phyloP scores from a whole-genome alignment of 1,284 basidiomycete species.

The Testicularia cyperi region DNA sequence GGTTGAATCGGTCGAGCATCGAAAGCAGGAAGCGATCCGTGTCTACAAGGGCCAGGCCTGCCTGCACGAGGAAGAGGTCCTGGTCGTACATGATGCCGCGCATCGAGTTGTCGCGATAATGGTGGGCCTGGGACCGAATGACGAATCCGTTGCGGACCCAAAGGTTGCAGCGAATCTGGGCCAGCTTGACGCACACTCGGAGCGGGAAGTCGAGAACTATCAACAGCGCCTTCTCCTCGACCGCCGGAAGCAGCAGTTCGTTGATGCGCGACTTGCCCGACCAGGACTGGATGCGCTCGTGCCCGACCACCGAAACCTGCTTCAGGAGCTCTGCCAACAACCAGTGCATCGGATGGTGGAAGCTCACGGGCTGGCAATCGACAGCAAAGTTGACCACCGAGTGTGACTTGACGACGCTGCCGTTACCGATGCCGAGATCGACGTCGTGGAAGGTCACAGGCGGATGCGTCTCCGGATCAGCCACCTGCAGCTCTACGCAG shows the following conservation, averaged over 20 bases:
- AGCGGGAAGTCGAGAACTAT: constrained; percentile 52
- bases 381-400: constrained; percentile 66
- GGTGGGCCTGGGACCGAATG: constrained; percentile 90
- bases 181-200: constrained; percentile 65
- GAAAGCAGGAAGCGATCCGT: constrained; percentile 79
- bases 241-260: constrained; percentile 20
- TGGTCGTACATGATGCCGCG: constrained; percentile 96
- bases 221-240: constrained; percentile 43
- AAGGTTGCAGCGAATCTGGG: constrained; percentile 89
- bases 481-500: constrained; percentile 18
- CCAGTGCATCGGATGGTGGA: constrained; percentile 93
- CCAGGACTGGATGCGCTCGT: constrained; percentile 14
- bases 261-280: constrained; percentile 16
- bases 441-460: constrained; percentile 64
- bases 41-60: constrained; percentile 69
- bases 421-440: constrained; percentile 68
- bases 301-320: constrained; percentile 43
- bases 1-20: constrained; percentile 84
- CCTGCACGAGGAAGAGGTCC: constrained; percentile 88
- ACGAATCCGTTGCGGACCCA: constrained; percentile 98
- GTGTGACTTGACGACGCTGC: constrained; percentile 64
- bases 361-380: constrained; percentile 65
- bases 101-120: constrained; percentile 94
- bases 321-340: constrained; percentile 86
- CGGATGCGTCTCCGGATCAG: constrained; percentile 67